These are phyloP conservation scores for Aspergillus taichungensis DNA, from an alignment of 495 filamentous ascomycete species.

Conservation along the genomic window DNA sequence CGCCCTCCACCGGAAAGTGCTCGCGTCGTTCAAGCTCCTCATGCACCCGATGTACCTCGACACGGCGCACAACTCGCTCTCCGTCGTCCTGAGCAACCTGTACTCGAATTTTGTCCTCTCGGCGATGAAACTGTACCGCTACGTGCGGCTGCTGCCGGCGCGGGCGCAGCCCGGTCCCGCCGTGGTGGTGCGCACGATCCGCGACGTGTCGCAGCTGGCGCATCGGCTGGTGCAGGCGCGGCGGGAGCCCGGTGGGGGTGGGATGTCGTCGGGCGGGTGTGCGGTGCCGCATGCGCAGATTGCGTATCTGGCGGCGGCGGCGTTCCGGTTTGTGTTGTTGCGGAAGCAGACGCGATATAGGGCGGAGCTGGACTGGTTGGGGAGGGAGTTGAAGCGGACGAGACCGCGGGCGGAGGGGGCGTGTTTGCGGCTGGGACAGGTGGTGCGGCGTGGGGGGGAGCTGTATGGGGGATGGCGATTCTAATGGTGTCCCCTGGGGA, in stretches of 20 bases:
- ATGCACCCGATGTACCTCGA: constrained; percentile 87
- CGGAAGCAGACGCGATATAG: constrained; percentile 62
- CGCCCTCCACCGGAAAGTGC: constrained; percentile 69
- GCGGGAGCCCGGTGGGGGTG: constrained; percentile 24
- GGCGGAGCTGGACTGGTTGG: constrained; percentile 54
- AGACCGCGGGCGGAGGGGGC: constrained; percentile 21
- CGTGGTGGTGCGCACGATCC: constrained; percentile 58
- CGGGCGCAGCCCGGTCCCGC: constrained; percentile 42
- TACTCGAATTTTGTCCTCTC: constrained; percentile 65
- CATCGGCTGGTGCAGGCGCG: constrained; percentile 55
- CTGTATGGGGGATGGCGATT: constrained; percentile 36
- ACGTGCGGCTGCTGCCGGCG: constrained; percentile 52
- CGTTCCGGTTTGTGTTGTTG: constrained; percentile 54
- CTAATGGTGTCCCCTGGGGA: constrained; percentile 7
- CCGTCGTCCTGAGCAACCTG: constrained; percentile 62
- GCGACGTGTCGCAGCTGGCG: constrained; percentile 55
- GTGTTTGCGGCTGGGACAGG: constrained; percentile 19
- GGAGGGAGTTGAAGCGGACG: constrained; percentile 28
- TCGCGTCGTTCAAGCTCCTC: constrained; percentile 76
- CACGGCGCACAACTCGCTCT: constrained; percentile 62
- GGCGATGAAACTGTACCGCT: constrained; percentile 78
- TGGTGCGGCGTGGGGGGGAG: constrained; percentile 24
- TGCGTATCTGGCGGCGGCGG: constrained; percentile 57
- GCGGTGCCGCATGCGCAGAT: constrained; percentile 55
- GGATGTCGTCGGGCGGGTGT: constrained; percentile 40